Evolutionary conservation across 768 basidiomycete species (phyloP).

Genomic region (Boletus patriciae): DNA sequence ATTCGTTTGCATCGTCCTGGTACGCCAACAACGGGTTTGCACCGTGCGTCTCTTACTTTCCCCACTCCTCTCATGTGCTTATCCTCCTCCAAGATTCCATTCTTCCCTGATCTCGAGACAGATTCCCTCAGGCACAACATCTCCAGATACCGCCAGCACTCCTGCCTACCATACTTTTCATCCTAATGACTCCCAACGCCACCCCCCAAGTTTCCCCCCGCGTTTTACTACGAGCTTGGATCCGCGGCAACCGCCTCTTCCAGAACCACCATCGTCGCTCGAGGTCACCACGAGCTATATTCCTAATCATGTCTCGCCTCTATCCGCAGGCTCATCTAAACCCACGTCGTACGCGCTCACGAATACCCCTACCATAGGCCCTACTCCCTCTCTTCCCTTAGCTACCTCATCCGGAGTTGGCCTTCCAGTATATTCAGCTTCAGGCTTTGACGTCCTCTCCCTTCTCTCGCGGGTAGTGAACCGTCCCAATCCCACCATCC

Average conservation of each 20-base stretch:
- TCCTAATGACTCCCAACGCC: not conserved
- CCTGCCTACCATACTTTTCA: not conserved
- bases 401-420: conserved; percentile 34
- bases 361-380: not conserved
- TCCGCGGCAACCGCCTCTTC: conserved; percentile 6
- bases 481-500: conserved; percentile 70
- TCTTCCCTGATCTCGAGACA: conserved; percentile 20
- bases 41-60: conserved; percentile 19
- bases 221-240: conserved; percentile 3
- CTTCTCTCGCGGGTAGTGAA: conserved; percentile 75
- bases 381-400: conserved; percentile 6
- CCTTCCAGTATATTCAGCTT: conserved; percentile 78
- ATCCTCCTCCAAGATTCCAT: conserved; percentile 25
- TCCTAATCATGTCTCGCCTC: conserved; percentile 2
- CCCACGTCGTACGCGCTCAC: conserved; percentile 5
- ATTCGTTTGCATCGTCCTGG: conserved; percentile 46
- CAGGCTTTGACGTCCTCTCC: conserved; percentile 88
- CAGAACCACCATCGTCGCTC: conserved; percentile 2
- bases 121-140: not conserved
- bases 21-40: conserved; percentile 47
- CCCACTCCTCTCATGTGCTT: conserved; percentile 4
- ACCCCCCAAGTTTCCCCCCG: not conserved
- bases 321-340: conserved; percentile 7
- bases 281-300: conserved; percentile 2
- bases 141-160: not conserved